These are phyloP conservation scores for Neopestalotiopsis sp. DNA, from an alignment of 2,329 filamentous ascomycete species.

Conservation along the genomic window DNA sequence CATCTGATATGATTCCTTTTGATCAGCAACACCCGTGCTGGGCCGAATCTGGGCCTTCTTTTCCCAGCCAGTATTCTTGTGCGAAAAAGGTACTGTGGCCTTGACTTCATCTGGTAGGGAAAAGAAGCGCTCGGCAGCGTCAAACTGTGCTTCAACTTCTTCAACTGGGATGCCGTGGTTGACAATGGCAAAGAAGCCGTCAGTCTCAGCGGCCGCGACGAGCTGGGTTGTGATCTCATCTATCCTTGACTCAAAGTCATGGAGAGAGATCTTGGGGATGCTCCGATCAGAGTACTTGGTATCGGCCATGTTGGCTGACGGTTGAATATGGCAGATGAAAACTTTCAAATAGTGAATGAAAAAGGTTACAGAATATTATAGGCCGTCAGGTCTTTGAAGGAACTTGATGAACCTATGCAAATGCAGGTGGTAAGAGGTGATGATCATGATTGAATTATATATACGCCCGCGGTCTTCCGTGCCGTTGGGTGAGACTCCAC, in stretches of 20 bases:
- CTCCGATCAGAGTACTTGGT: constrained; percentile 47
- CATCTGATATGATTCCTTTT: constrained; percentile 68
- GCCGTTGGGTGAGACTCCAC: not conserved
- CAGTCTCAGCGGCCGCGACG: constrained; percentile 59
- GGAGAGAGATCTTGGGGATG: constrained; percentile 60
- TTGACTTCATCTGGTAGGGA: constrained; percentile 56
- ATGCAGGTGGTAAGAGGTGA: not conserved
- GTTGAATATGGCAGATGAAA: not conserved
- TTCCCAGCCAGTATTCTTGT: constrained; percentile 66
- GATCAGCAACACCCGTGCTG: constrained; percentile 62
- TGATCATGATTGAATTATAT: not conserved
- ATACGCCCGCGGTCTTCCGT: not conserved
- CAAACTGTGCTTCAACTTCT: constrained; percentile 59
- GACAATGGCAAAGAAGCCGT: constrained; percentile 64
- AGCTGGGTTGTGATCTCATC: constrained; percentile 59
- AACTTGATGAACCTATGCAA: not conserved
- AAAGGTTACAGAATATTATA: not conserved
- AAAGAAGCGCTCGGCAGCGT: constrained; percentile 59
- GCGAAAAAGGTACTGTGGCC: constrained; percentile 58
- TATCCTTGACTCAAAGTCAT: constrained; percentile 56
- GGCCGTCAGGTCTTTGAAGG: not conserved
- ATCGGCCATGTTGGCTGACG: constrained; percentile 28
- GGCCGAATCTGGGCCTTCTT: constrained; percentile 63
- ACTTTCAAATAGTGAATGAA: not conserved
- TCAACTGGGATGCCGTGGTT: constrained; percentile 58